phyloP scores from a whole-genome alignment of 176 grass and related monocot species.

The Guadua angustifolia region DNA sequence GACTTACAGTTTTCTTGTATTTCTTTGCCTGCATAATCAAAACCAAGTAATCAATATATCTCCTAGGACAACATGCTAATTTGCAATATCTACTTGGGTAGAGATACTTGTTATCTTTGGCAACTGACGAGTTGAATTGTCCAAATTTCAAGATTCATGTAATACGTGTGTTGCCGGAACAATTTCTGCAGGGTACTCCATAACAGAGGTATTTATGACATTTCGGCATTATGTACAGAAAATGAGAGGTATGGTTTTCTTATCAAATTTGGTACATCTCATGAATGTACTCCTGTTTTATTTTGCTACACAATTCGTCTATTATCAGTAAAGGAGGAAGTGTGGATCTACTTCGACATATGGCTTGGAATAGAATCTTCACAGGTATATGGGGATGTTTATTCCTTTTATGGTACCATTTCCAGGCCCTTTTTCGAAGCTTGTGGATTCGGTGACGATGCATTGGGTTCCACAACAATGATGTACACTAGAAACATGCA shows the following conservation, averaged over 20 bases:
- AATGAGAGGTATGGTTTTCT: slow-evolving; percentile 67
- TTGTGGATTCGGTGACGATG: slow-evolving; percentile 82
- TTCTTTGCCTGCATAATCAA: background rate
- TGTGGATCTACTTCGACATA: background rate
- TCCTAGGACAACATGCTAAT: background rate
- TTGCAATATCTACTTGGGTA: slow-evolving; percentile 4
- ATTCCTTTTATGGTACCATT: slow-evolving; percentile 29
- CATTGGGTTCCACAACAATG: slow-evolving; percentile 88
- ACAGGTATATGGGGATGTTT: background rate
- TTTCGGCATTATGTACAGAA: slow-evolving; percentile 79
- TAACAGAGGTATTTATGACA: slow-evolving; percentile 89
- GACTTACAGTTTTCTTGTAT: background rate
- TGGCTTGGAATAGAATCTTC: slow-evolving; percentile 6
- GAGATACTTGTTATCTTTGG: background rate
- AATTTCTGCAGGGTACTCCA: slow-evolving; percentile 64
- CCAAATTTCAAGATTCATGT: slow-evolving; percentile 31
- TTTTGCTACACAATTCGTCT: background rate
- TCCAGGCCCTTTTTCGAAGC: slow-evolving; percentile 77
- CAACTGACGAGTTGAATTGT: background rate
- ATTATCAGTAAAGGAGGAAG: slow-evolving; percentile 16
- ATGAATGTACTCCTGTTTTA: background rate
- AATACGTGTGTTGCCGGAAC: slow-evolving; percentile 3
- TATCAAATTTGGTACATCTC: background rate
- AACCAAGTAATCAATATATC: background rate
- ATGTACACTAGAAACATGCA: slow-evolving; percentile 69